Evolutionary conservation across 2,329 filamentous ascomycete genomes (phyloP), one percentile per base, ranked within the genome.

Genomic region (Sporothrix inflata): DNA sequence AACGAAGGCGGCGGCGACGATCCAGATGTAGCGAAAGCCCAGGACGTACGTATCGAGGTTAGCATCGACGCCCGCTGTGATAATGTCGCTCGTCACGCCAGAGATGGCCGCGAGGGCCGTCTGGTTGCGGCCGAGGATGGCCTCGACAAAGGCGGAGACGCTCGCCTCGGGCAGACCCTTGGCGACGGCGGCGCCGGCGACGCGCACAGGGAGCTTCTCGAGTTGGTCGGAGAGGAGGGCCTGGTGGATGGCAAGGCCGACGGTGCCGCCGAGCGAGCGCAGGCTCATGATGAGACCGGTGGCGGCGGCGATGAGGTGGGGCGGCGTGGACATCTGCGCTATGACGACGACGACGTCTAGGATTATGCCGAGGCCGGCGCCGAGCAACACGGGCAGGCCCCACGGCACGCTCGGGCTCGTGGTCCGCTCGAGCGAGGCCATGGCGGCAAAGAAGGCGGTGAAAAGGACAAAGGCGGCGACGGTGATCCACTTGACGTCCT

Each of bases 401-500:
- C 51, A 53, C 8, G 14, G 8, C 8, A 53, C 51, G 9, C 8
- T 12, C n/a, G 24, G 51, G 6, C n/a, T 8, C 1, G 51, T 53
- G 6, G 51, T 53, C 21, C 51, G 51, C 51, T 24, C 21, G 9
- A 53, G 51, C 5, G 51, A 9, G 51, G 51, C n/a, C 51, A 53
- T 53, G 51, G 21, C 51, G 21, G 51, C 51, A 27, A 53, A 53
- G 51, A 53, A 53, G 51, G 51, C 51, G 21, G 51, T 53, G 51
- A 53, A 53, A 27, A 53, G 27, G 21, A 53, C 51, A 53, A 53
- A 53, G 7, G 51, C 21, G 21, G 21, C n/a, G 21, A 53, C 51
- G 51, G 21, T 53, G 21, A 53, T 53, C 51, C 51, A 53, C 51
- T 53, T 53, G 51, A 53, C 51, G 21, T 53, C 51, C 51, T 53